Base-by-base conservation (phyloP, 306 rosid genomes). In the Hippophae rhamnoides region DNA sequence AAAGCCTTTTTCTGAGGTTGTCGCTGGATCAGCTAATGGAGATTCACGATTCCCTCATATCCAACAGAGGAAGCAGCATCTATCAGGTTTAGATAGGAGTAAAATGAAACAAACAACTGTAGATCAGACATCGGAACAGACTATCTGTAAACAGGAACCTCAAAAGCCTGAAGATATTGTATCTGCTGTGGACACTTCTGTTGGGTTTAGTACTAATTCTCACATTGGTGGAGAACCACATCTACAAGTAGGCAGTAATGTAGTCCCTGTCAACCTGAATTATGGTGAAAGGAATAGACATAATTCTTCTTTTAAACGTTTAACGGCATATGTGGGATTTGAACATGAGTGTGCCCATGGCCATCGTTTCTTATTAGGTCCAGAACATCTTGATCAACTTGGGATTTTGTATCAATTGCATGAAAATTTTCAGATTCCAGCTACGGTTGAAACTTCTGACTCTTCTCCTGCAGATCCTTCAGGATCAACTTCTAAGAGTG, bases 321-420 rank as follows among this genome's bases (percentile, higher is more conserved):
- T 56, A 49, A 55, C 67, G 38, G 78, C 70, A 27, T 79, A 86
- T 82, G 82, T 87, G 72, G 97, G 97, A 52, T 87, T 87, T 62
- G 97, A 90, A 84, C 92, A 87, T 69, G 97, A 90, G 65, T 90
- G 97, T 73, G 87, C 96, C 57, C 81, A 60, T 81, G 97, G 97
- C 60, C 97, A 90, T 57, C 95, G 97, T 70, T 87, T 90, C 76
- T 68, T 87, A 58, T 79, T 90, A 72, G 83, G 74, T 78, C 76
- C 81, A 3, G 87, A 81, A 60, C 90, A 82, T 79, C 89, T 90
- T 48, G 40, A 72, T 59, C 90, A 85, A 66, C 89, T 82, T 60
- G 97, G 92, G 60, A 55, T 81, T 1, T 60, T 69, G 10, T 81
- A 81, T 77, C 74, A 84, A 42, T 66, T 65, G 38, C 69, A 69